Evolutionary conservation across 345 rosid species (phyloP), one percentile per base, ranked within the genome.

Genomic region (Rhizophora apiculata): DNA sequence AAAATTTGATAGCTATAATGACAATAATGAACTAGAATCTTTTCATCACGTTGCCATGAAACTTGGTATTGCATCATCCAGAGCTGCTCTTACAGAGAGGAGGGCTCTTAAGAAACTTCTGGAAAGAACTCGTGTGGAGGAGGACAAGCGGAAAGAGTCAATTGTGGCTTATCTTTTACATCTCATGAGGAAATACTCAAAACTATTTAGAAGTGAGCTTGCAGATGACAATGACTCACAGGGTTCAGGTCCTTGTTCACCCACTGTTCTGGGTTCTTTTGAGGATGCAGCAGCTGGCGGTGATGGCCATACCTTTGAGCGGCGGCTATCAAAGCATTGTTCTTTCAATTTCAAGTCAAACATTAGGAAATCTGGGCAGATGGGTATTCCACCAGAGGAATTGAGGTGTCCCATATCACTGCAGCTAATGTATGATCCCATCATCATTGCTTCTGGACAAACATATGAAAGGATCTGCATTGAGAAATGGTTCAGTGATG

Each of bases 391-490:
- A 56, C 99, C 99, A 5, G 99, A 96, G 74, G 99, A 96, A 78
- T 78, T 96, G 77, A 89, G 98, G 74, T 96, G 99, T 58, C 97
- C 99, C 1, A 92, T 92, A 79, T 96, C 97, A 9, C 78, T 96
- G 84, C 99, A 92, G 75, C 92, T 96, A 67, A 96, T 96, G 98
- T 81, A 81, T 62, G 99, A 96, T 81, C 99, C 99, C 8, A 97
- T 92, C 60, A 86, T 96, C 69, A 90, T 96, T 82, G 87, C 97
- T 65, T 96, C 99, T 65, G 99, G 99, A 51, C 98, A 96, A 84
- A 96, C 99, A 8, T 96, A 92, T 62, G 98, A 96, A 80, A 86
- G 93, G 62, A 77, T 86, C 66, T 96, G 98, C 74, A 96, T 96
- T 39, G 99, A 92, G 82, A 96, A 92, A 80, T 96, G 99, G 99